Conservation (phyloP, 768 basidiomycete genomes). For the Auricularia sp. region DNA sequence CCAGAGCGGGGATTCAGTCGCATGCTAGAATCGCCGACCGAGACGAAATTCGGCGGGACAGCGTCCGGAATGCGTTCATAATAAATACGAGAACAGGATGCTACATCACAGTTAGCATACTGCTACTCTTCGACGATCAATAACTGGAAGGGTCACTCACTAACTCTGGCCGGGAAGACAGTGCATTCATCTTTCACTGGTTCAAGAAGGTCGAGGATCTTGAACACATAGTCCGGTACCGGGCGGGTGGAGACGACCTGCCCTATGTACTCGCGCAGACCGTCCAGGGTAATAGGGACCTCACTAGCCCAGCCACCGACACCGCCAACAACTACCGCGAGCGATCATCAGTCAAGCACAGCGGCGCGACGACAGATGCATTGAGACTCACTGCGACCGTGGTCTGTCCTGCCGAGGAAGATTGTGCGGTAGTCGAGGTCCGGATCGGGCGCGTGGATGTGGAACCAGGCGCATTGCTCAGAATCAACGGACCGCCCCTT, state of each 20-base stretch:
- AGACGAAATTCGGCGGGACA: slow-evolving; percentile 14
- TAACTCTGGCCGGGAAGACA: not conserved
- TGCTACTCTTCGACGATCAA: not conserved
- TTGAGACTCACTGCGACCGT: not conserved
- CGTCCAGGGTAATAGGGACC: not conserved
- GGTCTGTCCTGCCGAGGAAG: not conserved
- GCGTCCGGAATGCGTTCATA: slow-evolving; percentile 8
- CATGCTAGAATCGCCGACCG: slow-evolving; percentile 10
- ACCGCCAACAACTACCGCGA: not conserved
- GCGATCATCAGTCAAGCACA: too few species aligned
- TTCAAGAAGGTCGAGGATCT: not conserved
- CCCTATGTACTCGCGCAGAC: not conserved
- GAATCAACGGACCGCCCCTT: not conserved
- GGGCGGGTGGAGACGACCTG: not conserved
- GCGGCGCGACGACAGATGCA: not conserved
- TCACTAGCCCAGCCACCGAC: not conserved
- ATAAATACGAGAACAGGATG: slow-evolving; percentile 9
- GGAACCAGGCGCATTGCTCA: not conserved
- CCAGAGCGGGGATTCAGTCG: slow-evolving; percentile 10
- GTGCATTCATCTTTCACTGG: not conserved
- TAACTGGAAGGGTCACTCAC: not conserved
- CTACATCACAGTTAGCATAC: slow-evolving; percentile 6
- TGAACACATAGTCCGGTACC: not conserved
- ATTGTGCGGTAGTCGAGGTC: slow-evolving; percentile 1
- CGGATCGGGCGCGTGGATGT: not conserved